Percentiles rank a stretch among this genome's conserved stretches.
Evolutionary conservation across 2,329 filamentous ascomycete genomes (phyloP).

Genomic region (Pyrenochaeta sp.): DNA sequence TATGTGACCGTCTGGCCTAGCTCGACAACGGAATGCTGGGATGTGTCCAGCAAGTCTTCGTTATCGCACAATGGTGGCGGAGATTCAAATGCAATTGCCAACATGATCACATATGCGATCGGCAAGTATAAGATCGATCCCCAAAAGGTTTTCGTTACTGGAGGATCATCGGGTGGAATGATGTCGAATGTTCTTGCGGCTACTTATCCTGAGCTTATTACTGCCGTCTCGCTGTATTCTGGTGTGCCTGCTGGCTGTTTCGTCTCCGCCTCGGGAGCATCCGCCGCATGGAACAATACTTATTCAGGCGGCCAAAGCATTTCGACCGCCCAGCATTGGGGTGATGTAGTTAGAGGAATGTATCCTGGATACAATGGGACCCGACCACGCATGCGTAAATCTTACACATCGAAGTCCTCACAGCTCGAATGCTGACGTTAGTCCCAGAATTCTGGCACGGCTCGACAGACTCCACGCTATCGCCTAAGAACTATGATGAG

Average conservation of each 20-base stretch:
- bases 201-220: conserved; percentile 63
- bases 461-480: conserved; percentile 59
- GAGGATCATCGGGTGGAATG: conserved; percentile 58
- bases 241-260: conserved; percentile 66
- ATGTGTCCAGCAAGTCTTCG: conserved; percentile 63
- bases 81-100: conserved; percentile 65
- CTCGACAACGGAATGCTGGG: conserved; percentile 61
- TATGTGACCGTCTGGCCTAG: conserved; percentile 43
- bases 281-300: conserved; percentile 60
- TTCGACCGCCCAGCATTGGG: conserved; percentile 59
- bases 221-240: conserved; percentile 60
- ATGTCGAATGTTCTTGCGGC: conserved; percentile 58
- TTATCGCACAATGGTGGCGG: conserved; percentile 66
- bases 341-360: conserved; percentile 57
- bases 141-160: conserved; percentile 63
- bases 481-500: conserved; percentile 65
- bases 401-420: background rate
- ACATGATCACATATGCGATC: conserved; percentile 67
- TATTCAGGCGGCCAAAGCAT: conserved; percentile 61
- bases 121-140: conserved; percentile 61
- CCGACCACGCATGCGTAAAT: conserved; percentile 58
- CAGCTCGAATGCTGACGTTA: background rate
- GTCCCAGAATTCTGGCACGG: conserved; percentile 64
- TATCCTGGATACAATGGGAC: conserved; percentile 61
- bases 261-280: conserved; percentile 52